Base-by-base conservation (phyloP, 2,329 filamentous ascomycete genomes). In the Pseudogymnoascus verrucosus region DNA sequence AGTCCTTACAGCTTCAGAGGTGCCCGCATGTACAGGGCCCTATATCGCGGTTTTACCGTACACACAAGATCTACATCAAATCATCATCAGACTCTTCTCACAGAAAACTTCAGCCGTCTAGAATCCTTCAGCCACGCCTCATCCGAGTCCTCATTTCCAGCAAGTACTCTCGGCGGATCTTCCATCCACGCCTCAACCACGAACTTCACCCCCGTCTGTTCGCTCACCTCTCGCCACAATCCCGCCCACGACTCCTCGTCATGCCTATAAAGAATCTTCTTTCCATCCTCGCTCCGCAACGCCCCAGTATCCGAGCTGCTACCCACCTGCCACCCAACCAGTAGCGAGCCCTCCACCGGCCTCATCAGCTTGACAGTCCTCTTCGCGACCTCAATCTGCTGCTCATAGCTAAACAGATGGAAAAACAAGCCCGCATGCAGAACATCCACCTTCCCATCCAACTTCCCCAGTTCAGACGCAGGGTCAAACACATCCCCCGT, bases 351-450 rank as follows among this genome's bases (percentile, higher is more conserved):
- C 16, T 51, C 37, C 28, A 57, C 64, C 61, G 70, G 69, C 62
- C 71, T 64, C 67, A 34, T 64, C 11, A n/a, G 68, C 37, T 5
- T 23, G 7, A 65, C 64, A 14, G 62, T 47, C 23, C 64, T 37
- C 62, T 74, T 73, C 11, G 72, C 72, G n/a, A 73, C 71, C 54
- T 72, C 68, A 10, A 76, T 65, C 65, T 80, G 78, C 7, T 70
- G 69, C 1, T 77, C 74, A 68, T 71, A 76, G 34, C 72, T 70
- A 66, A 78, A 80, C 6, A 79, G 70, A 61, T 80, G 78, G 47
- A 80, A 74, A 68, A 80, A 77, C 0, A 75, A 75, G 0, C 72
- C 72, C 1, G 78, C 71, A 36, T 77, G 71, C 5, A 80, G 66
- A 11, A 80, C 73, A 63, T 79, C 75, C 1, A 78, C 69, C n/a